Evolutionary conservation across 768 basidiomycete genomes (phyloP), one percentile per base, ranked within the genome.

Genomic region (Saitozyma sp.): DNA sequence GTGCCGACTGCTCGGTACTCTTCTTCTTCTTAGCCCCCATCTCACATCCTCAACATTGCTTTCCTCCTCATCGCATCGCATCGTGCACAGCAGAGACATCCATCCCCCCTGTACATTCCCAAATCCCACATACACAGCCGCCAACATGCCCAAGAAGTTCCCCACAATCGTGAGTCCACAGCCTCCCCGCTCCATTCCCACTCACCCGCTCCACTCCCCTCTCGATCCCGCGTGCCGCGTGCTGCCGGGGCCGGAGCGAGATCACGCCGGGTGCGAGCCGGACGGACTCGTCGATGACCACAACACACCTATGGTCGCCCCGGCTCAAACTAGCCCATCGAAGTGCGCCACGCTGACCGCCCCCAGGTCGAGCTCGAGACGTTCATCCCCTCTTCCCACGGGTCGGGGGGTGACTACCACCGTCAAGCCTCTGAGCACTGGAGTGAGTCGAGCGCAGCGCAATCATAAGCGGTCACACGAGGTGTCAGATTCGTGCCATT

Each of bases 371-470:
- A 67, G 64, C 69, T 81, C 59, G 80, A 81, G 67, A 77, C 78
- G 8, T 81, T 81, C 61, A 73, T 81, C 43, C 80, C 80, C n/a
- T 66, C 64, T 16, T 62, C 74, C 29, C 69, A 76, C 56, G 80
- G 80, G 29, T 76, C 76, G 11, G 80, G 80, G 3, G 80, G 79
- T 43, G 80, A 81, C 63, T 81, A 81, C 61, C 79, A 80, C 64
- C 62, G 74, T 55, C 68, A 59, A 65, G 69, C 54, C 45, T 48
- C 66, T 19, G 76, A 77, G 3, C 80, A 81, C 68, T 81, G 80
- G 80, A 80, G 78, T 70, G 59, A 62, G 74, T 72, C 41, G 54
- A 29, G 2, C 29, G 29, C 29, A 29, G 29, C 29, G 29, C 66
- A 50, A 61, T 53, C 14, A 29, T 40, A 37, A 42, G 38, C 8